Percentiles rank a stretch among this genome's conserved stretches.
phyloP scores from a whole-genome alignment of 164 flowering plant genomes.

The Amborella trichopoda region DNA sequence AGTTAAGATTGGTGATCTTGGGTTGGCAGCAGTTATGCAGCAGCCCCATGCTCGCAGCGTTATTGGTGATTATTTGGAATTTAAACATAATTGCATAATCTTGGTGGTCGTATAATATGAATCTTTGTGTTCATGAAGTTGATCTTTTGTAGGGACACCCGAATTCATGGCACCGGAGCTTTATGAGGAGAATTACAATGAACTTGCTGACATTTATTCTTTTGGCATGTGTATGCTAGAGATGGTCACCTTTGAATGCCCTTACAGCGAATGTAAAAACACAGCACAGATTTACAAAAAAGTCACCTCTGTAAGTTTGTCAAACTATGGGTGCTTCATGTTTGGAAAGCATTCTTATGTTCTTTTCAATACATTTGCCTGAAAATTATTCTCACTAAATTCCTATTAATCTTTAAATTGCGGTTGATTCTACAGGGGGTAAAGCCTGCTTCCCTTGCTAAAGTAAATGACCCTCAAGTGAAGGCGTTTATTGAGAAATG shows the following conservation, averaged over 20 bases:
- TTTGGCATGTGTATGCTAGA: conserved; percentile 75
- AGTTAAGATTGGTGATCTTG: conserved; percentile 64
- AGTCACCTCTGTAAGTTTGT: conserved; percentile 41
- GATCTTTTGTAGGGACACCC: conserved; percentile 37
- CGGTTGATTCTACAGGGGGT: conserved; percentile 32
- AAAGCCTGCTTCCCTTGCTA: conserved; percentile 48
- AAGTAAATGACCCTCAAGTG: conserved; percentile 33
- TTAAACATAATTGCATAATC: neutral
- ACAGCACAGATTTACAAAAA: conserved; percentile 60
- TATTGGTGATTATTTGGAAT: conserved; percentile 19
- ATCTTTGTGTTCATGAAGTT: neutral
- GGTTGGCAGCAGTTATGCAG: conserved; percentile 52
- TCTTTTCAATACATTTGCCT: neutral
- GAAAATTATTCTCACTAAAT: neutral
- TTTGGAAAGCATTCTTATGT: neutral
- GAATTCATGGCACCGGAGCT: conserved; percentile 77
- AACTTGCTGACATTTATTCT: conserved; percentile 56
- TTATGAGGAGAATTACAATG: conserved; percentile 56
- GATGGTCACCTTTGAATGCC: conserved; percentile 63
- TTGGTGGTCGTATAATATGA: neutral
- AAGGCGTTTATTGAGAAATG: conserved; percentile 53
- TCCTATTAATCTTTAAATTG: neutral
- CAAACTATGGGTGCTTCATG: neutral
- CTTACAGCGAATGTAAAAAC: conserved; percentile 52
- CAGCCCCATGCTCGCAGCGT: conserved; percentile 43